Conservation (phyloP, 2,329 filamentous ascomycete genomes). For the Juglanconis juglandina region DNA sequence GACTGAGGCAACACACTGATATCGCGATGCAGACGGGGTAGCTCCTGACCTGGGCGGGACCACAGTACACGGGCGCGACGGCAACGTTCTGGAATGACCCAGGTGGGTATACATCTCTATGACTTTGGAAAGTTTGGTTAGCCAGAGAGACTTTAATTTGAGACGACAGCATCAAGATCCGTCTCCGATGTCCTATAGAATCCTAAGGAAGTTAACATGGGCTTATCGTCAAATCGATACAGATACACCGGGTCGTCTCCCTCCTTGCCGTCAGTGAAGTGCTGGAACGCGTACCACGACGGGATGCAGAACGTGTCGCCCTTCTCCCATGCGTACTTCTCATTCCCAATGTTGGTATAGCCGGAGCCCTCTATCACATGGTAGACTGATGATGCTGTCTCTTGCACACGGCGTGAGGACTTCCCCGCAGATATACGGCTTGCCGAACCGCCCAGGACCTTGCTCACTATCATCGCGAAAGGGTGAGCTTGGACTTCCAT, state of each 20-base stretch:
- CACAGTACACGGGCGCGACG: not conserved
- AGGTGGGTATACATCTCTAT: not conserved
- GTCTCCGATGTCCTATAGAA: slow-evolving; percentile 42
- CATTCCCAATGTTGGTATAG: slow-evolving; percentile 34
- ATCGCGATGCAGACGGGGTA: not conserved
- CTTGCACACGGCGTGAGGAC: slow-evolving; percentile 36
- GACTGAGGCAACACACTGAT: not conserved
- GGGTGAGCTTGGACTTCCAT: not conserved
- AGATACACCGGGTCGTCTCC: slow-evolving; percentile 39
- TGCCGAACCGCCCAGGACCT: slow-evolving; percentile 44
- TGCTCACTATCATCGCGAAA: slow-evolving; percentile 32
- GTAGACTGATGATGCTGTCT: slow-evolving; percentile 51
- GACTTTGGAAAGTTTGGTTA: not conserved
- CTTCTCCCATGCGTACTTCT: slow-evolving; percentile 39
- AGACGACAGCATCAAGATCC: slow-evolving; percentile 38
- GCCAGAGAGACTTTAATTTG: slow-evolving; percentile 6
- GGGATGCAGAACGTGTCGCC: slow-evolving; percentile 56
- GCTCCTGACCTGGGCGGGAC: not conserved
- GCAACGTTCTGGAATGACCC: not conserved
- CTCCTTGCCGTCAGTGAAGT: slow-evolving; percentile 34
- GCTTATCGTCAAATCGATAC: slow-evolving; percentile 53
- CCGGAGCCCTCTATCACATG: slow-evolving; percentile 50
- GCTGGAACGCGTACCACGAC: slow-evolving; percentile 47
- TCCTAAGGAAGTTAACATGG: slow-evolving; percentile 49
- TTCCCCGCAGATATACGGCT: slow-evolving; percentile 37